Base-by-base conservation (phyloP, 2,329 filamentous ascomycete species). In the Rosellinia necatrix region DNA sequence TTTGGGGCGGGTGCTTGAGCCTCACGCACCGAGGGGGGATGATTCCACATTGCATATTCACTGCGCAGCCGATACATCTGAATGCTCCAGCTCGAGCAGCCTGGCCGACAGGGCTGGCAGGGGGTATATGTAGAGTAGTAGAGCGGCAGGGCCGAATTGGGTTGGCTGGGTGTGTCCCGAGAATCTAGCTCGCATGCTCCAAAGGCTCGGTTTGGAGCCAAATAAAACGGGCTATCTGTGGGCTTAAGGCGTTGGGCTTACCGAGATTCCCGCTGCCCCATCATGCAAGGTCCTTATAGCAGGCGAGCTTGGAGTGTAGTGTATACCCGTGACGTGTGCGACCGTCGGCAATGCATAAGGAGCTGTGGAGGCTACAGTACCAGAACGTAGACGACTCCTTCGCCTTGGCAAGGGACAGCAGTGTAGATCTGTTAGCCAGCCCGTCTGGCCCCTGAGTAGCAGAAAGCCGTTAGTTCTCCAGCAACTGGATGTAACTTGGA, bases 281-380 rank as follows among this genome's bases (percentile, higher is more conserved):
- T 50, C 24, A 60, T 60, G 58, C 58, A 60, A 40, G 58, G 58
- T 48, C 53, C 54, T 60, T 60, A 49, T 17, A 27, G 10, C 7
- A 35, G 46, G 46, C 32, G 44, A 41, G 25, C 48, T 35, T 19
- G 40, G 27, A 42, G n/a, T n/a, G n/a, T n/a, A 46, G 15, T 43
- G 46, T 46, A 47, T 17, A 17, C 34, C 22, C 40, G 41, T 27
- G 19, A 22, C 22, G 24, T 43, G 41, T 48, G 17, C 19, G 32
- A 53, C 38, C 27, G 17, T 43, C 51, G 49, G 47, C 29, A 54
- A 41, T 54, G 55, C 42, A 44, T 24, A 19, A 48, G 47, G 41
- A 41, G 29, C 21, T 46, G 35, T 29, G 40, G 42, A 50, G 47
- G 41, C 38, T 50, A 47, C 46, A n/a, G 38, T 46, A 50, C 35